A percentile compares a stretch with the other conserved stretches of the same genome.
Conservation (phyloP, 768 basidiomycete species). For the Boletus patriciae region DNA sequence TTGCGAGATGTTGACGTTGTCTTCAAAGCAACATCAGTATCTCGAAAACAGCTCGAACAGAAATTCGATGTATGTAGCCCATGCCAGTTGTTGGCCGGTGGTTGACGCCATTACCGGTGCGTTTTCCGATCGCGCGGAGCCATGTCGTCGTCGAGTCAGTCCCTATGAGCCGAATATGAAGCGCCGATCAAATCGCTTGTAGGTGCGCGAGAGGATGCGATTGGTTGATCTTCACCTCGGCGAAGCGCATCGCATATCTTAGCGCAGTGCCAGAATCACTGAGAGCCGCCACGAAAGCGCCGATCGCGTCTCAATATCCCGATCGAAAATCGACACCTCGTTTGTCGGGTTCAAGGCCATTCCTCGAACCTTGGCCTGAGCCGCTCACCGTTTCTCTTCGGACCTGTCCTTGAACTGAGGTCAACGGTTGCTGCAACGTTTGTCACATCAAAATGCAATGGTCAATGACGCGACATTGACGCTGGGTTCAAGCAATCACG, state of each 20-base stretch:
- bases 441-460: too few species aligned
- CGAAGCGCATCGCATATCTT: constrained; percentile 50
- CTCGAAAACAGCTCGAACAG: constrained; percentile 45
- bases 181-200: constrained; percentile 56
- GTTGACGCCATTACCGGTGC: constrained; percentile 19
- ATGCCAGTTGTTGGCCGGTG: constrained; percentile 36
- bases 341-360: constrained; percentile 22
- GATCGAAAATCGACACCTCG: too few species aligned
- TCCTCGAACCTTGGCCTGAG: constrained; percentile 12
- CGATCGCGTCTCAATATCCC: constrained; percentile 49
- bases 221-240: constrained; percentile 54
- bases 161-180: constrained; percentile 54
- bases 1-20: constrained; percentile 50
- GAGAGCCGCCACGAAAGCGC: constrained; percentile 44
- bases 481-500: too few species aligned
- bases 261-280: constrained; percentile 39
- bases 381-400: not conserved
- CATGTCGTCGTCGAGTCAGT: constrained; percentile 43
- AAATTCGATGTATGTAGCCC: constrained; percentile 50
- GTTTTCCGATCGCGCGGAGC: constrained; percentile 35
- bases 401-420: constrained; percentile 15
- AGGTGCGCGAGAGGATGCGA: constrained; percentile 60
- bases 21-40: constrained; percentile 38
- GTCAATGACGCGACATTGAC: too few species aligned
- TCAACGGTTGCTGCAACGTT: constrained; percentile 9